phyloP scores from a whole-genome alignment of 2,329 filamentous ascomycete genomes.

The Sclerotinia minor region DNA sequence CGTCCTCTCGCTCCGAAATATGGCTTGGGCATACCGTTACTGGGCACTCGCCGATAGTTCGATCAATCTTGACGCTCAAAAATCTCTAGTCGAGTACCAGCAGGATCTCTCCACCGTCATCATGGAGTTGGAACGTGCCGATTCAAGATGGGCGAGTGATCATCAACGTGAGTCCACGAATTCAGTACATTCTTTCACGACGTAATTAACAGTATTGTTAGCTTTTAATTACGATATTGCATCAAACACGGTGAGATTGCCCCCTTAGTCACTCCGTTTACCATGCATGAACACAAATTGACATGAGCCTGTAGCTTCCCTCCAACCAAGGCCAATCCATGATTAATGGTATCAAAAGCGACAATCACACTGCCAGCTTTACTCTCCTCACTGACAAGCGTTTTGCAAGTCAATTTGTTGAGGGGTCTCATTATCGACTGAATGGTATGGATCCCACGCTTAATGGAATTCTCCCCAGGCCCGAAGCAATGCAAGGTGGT shows the following conservation, averaged over 20 bases:
- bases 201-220: neutral
- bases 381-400: slow-evolving; percentile 10
- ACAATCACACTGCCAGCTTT: slow-evolving; percentile 7
- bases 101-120: slow-evolving; percentile 9
- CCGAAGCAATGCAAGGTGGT: slow-evolving; percentile 9
- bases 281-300: neutral
- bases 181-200: neutral
- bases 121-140: slow-evolving; percentile 16
- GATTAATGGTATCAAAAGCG: slow-evolving; percentile 6
- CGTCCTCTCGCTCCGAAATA: slow-evolving; percentile 5
- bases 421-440: slow-evolving; percentile 17
- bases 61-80: slow-evolving; percentile 5
- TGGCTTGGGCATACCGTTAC: slow-evolving; percentile 17
- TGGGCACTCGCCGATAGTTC: slow-evolving; percentile 15
- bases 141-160: slow-evolving; percentile 12
- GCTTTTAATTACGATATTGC: slow-evolving; percentile 13
- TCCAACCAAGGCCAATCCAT: slow-evolving; percentile 15
- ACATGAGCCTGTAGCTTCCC: neutral
- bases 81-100: slow-evolving; percentile 4
- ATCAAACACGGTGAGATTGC: neutral
- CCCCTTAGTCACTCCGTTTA: neutral
- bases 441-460: slow-evolving; percentile 18
- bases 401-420: slow-evolving; percentile 20
- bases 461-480: neutral
- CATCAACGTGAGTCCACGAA: slow-evolving; percentile 4